Conservation (phyloP, 768 basidiomycete genomes). For the Candolleomyces eurysporus region DNA sequence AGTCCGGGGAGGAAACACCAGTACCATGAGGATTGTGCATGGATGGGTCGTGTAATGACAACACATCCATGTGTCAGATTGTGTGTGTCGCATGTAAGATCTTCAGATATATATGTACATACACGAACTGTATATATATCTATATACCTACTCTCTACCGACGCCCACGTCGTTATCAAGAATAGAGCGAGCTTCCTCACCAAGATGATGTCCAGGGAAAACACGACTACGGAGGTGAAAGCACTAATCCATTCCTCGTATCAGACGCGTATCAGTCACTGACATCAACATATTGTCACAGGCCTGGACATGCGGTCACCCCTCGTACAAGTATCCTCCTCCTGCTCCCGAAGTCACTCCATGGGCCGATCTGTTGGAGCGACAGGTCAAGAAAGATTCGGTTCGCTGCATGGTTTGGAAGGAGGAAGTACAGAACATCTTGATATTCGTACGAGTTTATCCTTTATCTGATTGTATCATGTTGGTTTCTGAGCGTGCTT, state of each 20-base stretch:
- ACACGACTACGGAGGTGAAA: too few relatives aligned
- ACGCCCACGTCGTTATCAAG: too few relatives aligned
- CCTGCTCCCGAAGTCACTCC: neutral
- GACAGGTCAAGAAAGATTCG: constrained; percentile 7
- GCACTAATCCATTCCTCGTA: neutral
- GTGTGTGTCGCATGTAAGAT: too few relatives aligned
- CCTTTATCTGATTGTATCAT: neutral
- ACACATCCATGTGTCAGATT: too few relatives aligned
- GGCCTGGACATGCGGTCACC: neutral
- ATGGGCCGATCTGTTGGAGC: neutral
- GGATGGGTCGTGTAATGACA: too few relatives aligned
- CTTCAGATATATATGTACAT: too few relatives aligned
- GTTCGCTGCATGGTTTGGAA: constrained; percentile 11
- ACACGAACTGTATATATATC: too few relatives aligned
- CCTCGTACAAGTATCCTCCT: neutral
- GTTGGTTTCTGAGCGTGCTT: neutral
- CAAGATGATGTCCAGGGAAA: too few relatives aligned
- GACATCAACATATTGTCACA: neutral
- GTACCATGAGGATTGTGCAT: too few relatives aligned
- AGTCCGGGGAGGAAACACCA: too few relatives aligned
- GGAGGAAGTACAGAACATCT: constrained; percentile 14
- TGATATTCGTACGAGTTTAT: constrained; percentile 12
- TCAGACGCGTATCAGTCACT: neutral
- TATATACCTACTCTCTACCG: too few relatives aligned
- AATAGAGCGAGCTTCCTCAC: too few relatives aligned